Conservation (phyloP, 306 rosid species). For the Acmispon strigosus region DNA sequence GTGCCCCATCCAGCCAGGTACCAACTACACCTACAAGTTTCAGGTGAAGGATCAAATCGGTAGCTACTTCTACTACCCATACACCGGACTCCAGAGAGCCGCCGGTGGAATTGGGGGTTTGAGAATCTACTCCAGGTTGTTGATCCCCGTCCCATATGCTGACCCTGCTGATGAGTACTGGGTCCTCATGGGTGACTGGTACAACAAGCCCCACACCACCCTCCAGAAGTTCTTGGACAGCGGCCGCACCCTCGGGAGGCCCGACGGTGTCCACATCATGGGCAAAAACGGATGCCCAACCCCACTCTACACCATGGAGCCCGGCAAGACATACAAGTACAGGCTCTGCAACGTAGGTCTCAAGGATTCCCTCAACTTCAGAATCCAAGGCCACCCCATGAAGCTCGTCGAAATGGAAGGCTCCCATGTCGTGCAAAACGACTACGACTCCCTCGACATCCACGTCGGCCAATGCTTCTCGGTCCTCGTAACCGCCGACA, state of each 20-base stretch:
- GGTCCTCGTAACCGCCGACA: conserved; percentile 58
- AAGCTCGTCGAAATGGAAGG: conserved; percentile 83
- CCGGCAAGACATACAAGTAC: conserved; percentile 65
- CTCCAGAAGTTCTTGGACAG: conserved; percentile 40
- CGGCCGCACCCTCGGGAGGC: conserved; percentile 56
- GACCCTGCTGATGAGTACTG: conserved; percentile 76
- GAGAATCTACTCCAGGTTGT: conserved; percentile 51
- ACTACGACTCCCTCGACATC: conserved; percentile 62
- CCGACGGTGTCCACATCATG: conserved; percentile 63
- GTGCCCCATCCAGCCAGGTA: conserved; percentile 74
- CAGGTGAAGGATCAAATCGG: conserved; percentile 94
- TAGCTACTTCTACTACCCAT: conserved; percentile 59
- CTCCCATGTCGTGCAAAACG: conserved; percentile 65
- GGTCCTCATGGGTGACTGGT: conserved; percentile 73
- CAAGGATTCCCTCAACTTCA: conserved; percentile 60
- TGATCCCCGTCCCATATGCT: conserved; percentile 80
- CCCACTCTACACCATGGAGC: conserved; percentile 67
- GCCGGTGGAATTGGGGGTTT: conserved; percentile 70
- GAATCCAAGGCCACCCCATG: conserved; percentile 66
- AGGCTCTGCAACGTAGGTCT: conserved; percentile 72
- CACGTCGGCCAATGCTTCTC: conserved; percentile 74
- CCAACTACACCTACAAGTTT: conserved; percentile 65
- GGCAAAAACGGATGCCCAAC: conserved; percentile 29
- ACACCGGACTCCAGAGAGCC: conserved; percentile 42
- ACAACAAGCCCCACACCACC: conserved; percentile 44